Conservation (phyloP, 2,329 filamentous ascomycete species). For the Chrysoporthe deuterocubensis region DNA sequence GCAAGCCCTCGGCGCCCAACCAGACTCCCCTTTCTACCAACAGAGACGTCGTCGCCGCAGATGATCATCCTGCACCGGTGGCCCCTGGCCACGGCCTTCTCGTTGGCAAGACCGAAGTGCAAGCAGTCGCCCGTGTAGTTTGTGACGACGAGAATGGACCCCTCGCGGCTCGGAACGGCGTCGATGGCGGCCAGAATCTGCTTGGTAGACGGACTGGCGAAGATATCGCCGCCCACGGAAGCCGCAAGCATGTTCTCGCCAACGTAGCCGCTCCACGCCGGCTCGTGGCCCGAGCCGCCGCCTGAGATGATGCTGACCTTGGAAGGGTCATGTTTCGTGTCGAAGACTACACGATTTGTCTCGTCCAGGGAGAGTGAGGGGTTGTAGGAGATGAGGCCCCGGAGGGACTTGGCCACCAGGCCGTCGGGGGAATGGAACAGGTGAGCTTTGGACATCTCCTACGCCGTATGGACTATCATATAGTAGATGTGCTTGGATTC, state of each 20-base stretch:
- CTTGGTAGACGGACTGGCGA: conserved; percentile 65
- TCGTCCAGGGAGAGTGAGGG: conserved; percentile 54
- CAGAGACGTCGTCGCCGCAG: conserved; percentile 68
- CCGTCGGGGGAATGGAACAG: conserved; percentile 58
- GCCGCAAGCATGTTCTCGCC: conserved; percentile 65
- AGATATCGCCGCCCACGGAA: conserved; percentile 65
- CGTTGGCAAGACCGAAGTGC: conserved; percentile 64
- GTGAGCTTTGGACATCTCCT: conserved; percentile 55
- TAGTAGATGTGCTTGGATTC: background rate
- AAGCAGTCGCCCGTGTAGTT: conserved; percentile 70
- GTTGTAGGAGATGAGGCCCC: conserved; percentile 56
- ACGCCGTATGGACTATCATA: background rate
- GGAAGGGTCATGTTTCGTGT: conserved; percentile 48
- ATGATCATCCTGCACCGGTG: conserved; percentile 61
- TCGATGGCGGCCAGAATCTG: conserved; percentile 65
- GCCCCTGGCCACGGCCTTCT: conserved; percentile 59
- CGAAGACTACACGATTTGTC: conserved; percentile 55
- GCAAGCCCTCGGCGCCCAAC: conserved; percentile 66
- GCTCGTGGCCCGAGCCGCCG: conserved; percentile 63
- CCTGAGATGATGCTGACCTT: conserved; percentile 57
- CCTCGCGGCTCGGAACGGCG: conserved; percentile 56
- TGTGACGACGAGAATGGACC: conserved; percentile 64
- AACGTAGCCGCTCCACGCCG: conserved; percentile 68
- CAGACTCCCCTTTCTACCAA: conserved; percentile 59
- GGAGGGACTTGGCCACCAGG: conserved; percentile 56